Conservation (phyloP, 2,329 filamentous ascomycete genomes). For the Curvularia eragrostidis region DNA sequence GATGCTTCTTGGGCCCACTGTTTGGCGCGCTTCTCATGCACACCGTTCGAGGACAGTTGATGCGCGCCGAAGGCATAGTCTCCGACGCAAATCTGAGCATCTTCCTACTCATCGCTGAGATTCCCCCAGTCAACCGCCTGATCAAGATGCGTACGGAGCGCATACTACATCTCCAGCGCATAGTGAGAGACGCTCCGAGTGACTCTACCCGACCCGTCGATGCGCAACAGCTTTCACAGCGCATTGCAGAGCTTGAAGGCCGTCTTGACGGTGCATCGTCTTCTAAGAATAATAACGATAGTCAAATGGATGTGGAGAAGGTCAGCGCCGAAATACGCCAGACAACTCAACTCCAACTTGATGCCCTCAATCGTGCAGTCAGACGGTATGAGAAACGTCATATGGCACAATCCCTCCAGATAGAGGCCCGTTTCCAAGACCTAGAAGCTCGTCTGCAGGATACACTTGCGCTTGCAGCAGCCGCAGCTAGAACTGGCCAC, state of each 20-base stretch:
- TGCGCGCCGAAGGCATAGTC: conserved; percentile 83
- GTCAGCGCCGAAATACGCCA: conserved; percentile 65
- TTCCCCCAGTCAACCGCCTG: conserved; percentile 81
- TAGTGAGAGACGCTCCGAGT: conserved; percentile 58
- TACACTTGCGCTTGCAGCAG: conserved; percentile 79
- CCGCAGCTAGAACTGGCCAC: conserved; percentile 57
- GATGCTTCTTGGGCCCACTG: conserved; percentile 80
- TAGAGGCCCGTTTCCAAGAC: conserved; percentile 74
- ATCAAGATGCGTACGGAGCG: conserved; percentile 79
- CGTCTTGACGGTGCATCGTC: conserved; percentile 56
- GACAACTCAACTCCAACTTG: conserved; percentile 78
- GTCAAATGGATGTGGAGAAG: conserved; percentile 50
- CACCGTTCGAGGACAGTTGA: conserved; percentile 78
- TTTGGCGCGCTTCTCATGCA: conserved; percentile 86
- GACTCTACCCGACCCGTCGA: conserved; percentile 26
- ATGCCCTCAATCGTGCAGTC: conserved; percentile 86
- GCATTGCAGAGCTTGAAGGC: conserved; percentile 74
- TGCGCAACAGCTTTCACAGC: conserved; percentile 58
- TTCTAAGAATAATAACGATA: conserved; percentile 27
- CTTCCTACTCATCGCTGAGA: conserved; percentile 85
- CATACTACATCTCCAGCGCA: conserved; percentile 80
- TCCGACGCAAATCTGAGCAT: conserved; percentile 93
- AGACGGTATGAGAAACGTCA: conserved; percentile 90
- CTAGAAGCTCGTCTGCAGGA: conserved; percentile 77
- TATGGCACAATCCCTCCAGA: conserved; percentile 75